Evolutionary conservation across 768 basidiomycete species (phyloP).

Genomic region (Xerocomellus amylosporus): DNA sequence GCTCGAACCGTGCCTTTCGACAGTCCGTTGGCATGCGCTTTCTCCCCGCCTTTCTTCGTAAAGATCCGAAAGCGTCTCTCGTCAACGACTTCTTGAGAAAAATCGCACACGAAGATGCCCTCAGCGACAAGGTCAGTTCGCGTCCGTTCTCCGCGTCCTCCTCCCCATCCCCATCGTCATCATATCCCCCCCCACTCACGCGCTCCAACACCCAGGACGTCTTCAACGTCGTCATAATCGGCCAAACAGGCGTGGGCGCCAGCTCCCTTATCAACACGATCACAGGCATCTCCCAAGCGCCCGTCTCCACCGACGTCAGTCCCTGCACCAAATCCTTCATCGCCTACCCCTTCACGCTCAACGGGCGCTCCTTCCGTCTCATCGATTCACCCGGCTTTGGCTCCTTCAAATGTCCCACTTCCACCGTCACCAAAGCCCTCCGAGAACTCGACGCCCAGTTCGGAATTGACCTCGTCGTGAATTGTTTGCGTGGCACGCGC

Average conservation of each 20-base stretch:
- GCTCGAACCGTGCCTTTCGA: background rate
- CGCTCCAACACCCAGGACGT: slow-evolving; percentile 15
- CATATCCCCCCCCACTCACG: background rate
- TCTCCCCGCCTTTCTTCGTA: slow-evolving; percentile 27
- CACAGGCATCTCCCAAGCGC: slow-evolving; percentile 14
- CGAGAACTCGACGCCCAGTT: slow-evolving; percentile 28
- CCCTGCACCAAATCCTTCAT: slow-evolving; percentile 28
- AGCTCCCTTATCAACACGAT: slow-evolving; percentile 44
- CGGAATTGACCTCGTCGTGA: slow-evolving; percentile 29
- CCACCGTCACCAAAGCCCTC: slow-evolving; percentile 24
- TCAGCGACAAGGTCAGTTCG: slow-evolving; percentile 23
- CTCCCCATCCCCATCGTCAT: background rate
- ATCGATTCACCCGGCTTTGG: slow-evolving; percentile 32
- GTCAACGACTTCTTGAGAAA: slow-evolving; percentile 24
- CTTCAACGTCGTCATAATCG: slow-evolving; percentile 32
- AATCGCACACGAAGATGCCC: slow-evolving; percentile 20
- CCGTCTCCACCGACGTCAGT: slow-evolving; percentile 28
- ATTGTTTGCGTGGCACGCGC: slow-evolving; percentile 27
- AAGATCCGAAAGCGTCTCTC: slow-evolving; percentile 24
- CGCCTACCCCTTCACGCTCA: slow-evolving; percentile 24
- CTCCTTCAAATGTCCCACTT: slow-evolving; percentile 26
- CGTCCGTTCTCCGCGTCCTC: background rate
- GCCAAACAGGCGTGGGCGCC: slow-evolving; percentile 34
- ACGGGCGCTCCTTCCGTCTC: slow-evolving; percentile 28
- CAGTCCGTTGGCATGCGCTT: slow-evolving; percentile 22